Base-by-base conservation (phyloP, 805 yeast species). In the Helenozyma baotianmanensis region DNA sequence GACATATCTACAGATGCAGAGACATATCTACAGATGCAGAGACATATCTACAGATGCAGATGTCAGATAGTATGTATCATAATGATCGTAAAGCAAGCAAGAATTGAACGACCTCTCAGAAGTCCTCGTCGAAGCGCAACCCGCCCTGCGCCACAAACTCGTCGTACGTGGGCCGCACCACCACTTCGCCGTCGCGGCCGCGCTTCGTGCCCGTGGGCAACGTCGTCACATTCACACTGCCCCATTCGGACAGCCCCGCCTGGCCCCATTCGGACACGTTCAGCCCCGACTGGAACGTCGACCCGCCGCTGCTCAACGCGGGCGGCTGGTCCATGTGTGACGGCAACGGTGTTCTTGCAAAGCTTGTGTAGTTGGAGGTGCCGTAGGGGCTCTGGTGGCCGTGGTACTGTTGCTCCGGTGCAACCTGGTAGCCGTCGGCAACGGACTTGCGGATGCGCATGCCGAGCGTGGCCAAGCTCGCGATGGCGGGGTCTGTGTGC, bases 391-490 rank as follows among this genome's bases (percentile, higher is more conserved):
- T 27, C 17, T 21, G 27, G 13, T 37, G 29, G 8, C 34, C 28
- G 24, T 38, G 34, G 33, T 52, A 35, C 15, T 41, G 35, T 25
- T 36, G 28, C 14, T 35, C 27, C 4, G 42, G 32, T n/a, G 44
- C 43, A 9, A 35, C 45, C 11, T 47, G 42, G 51, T 80, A 79
- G 1, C 88, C 88, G 27, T 78, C 78, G 21, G 74, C 65, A 3
- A 82, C 76, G 2, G 82, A 68, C 45, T 80, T 78, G 48, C 90
- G 70, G 38, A 82, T 75, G 41, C 86, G 68, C 86, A 80, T 81
- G 0, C 87, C 88, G 5, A 81, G 50, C 1, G 79, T 70, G 25
- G 77, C 69, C 15, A 81, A 63, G 16, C 62, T 55, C 27, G 55
- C 64, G 10, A 54, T 50, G 25, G 51, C 54, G n/a, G 58, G 60